Base-by-base conservation (phyloP, 1,284 basidiomycete species). In the Papiliotrema laurentii region DNA sequence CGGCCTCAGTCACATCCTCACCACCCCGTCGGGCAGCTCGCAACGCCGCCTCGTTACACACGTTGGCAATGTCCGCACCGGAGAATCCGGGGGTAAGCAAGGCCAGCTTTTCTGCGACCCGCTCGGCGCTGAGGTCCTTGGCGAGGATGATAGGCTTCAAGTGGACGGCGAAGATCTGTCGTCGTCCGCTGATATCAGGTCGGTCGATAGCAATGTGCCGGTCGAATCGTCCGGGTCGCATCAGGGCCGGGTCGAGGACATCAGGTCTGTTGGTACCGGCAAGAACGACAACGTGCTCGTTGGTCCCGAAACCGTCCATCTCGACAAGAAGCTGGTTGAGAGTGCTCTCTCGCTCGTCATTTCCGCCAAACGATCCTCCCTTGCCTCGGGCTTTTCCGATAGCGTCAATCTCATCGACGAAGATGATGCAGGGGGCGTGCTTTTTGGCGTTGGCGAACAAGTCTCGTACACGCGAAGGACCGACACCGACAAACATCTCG, bases 401-500 rank as follows among this genome's bases (percentile, higher is more conserved):
- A 43, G 96, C 94, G 73, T 99, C 94, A 56, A 97, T 96, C 76
- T 97, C 92, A 70, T 97, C 92, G 55, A 97, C 82, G 74, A 97
- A 97, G 72, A 99, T 93, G 78, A 99, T 98, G 71, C 89, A 94
- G 0, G 94, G 94, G 0, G 96, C 91, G 69, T 96, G 83, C 79
- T 97, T 97, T 82, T 91, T 94, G 47, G 94, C 94, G 2, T 86
- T 92, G 26, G 91, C 88, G 71, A 99, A 99, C 47, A 98, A 83
- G 75, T 99, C 94, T 47, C 94, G 85, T 13, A 99, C 96, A 60
- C 96, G 85, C 11, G 91, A 96, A 2, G 94, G 92, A 62, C 94
- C 94, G 49, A 98, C 96, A 77, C 94, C 94, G 57, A 99, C 96
- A 69, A 98, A 99, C 92, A 98, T 97, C 77, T 99, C 96, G 55